Evolutionary conservation across 2,329 filamentous ascomycete species (phyloP), one percentile per base, ranked within the genome.

Genomic region (Epicoccum nigrum): DNA sequence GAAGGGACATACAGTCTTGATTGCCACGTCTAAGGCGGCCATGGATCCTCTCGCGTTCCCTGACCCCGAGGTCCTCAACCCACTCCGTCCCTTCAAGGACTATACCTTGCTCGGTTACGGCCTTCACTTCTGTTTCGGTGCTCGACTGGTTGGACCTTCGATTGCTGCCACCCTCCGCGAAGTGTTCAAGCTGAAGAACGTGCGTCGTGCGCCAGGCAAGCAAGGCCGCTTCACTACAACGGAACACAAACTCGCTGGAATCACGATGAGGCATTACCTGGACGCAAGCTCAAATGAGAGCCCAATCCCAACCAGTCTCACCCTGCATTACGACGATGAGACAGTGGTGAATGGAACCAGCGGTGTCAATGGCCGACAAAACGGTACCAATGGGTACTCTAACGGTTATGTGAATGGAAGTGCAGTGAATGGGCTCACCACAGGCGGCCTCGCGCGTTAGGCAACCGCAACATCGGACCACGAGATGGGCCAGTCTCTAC

Each of bases 181-280:
- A 45, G 64, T 72, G 2, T 71, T 69, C 57, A 70, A 67, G 51
- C 52, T 71, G 37, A 66, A 63, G 45, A 71, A 71, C 40, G 49
- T 71, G 12, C 58, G 69, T 7, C 53, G 68, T 4, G 68, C 67
- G 13, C 65, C 67, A 11, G 68, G 69, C 6, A 65, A 61, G 30
- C 64, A 67, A 51, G 69, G 69, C 2, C 52, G 50, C 1, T 80
- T 82, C 44, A 70, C 65, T 2, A 69, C 71, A 9, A 73, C 78
- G 0, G 74, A 80, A 52, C 72, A 77, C 44, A 69, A 79, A 15
- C 63, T 81, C 59, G 78, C 74, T 7, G 79, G 79, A 2, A 71
- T 81, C 2, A 75, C 74, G 42, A 76, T 80, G 70, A 74, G 74
- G 61, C 67, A 75, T 44, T 82, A 81, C 56, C 63, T 82, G 34